Percentiles rank a stretch among this genome's conserved stretches.
phyloP scores from a whole-genome alignment of 2,329 filamentous ascomycete species.

The Colletotrichum lini region DNA sequence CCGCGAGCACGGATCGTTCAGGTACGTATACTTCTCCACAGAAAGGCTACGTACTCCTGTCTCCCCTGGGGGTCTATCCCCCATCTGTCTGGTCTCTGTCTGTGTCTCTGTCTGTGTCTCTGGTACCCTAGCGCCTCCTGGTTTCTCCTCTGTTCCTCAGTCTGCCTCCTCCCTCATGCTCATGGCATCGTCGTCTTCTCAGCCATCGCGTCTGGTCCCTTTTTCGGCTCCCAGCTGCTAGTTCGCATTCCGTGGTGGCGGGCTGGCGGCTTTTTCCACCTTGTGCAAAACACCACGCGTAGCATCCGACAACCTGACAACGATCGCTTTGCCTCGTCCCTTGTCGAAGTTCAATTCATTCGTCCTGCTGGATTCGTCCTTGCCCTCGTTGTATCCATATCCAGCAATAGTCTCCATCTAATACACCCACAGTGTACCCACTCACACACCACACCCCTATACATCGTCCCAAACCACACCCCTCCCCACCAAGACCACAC shows the following conservation, averaged over 20 bases:
- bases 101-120: not conserved
- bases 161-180: constrained; percentile 45
- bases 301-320: not conserved
- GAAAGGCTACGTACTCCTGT: not conserved
- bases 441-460: not conserved
- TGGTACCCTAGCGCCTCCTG: not conserved
- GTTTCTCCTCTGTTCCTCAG: constrained; percentile 6
- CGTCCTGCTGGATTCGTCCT: not conserved
- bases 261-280: not conserved
- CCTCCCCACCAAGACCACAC: constrained; percentile 9
- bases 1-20: not conserved
- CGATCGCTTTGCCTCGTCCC: not conserved
- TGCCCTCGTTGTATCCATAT: not conserved
- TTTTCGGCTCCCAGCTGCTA: constrained; percentile 26
- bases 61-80: not conserved
- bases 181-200: constrained; percentile 43
- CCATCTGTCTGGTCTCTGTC: not conserved
- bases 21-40: not conserved
- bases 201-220: constrained; percentile 28
- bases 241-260: constrained; percentile 4
- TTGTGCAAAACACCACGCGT: not conserved
- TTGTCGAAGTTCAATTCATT: not conserved
- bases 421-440: not conserved
- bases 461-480: not conserved
- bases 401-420: not conserved